A percentile compares a stretch with the other conserved stretches of the same genome.
These are phyloP conservation scores for Neurospora sp. DNA, from an alignment of 495 filamentous ascomycete genomes.

Conservation along the genomic window DNA sequence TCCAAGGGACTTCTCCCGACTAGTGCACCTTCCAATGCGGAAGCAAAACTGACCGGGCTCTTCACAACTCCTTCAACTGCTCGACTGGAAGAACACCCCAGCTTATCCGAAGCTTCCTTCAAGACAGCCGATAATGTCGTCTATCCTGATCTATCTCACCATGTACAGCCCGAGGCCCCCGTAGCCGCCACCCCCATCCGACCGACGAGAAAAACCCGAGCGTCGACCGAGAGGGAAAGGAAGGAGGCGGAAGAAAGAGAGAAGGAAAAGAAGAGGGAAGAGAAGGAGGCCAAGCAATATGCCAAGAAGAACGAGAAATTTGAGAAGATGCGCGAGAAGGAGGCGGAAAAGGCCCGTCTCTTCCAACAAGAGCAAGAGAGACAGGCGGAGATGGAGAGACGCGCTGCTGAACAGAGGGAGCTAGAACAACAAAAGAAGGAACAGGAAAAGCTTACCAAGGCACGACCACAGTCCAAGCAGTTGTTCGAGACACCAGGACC, in stretches of 20 bases:
- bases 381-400: slow-evolving; percentile 39
- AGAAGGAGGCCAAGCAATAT: slow-evolving; percentile 33
- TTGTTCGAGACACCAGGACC: slow-evolving; percentile 18
- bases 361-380: slow-evolving; percentile 53
- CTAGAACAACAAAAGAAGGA: slow-evolving; percentile 18
- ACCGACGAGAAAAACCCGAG: slow-evolving; percentile 49
- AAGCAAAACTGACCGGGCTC: slow-evolving; percentile 51
- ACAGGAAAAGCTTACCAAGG: slow-evolving; percentile 5
- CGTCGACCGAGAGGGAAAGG: slow-evolving; percentile 60
- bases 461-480: slow-evolving; percentile 2
- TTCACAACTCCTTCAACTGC: slow-evolving; percentile 29
- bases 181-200: slow-evolving; percentile 29
- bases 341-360: slow-evolving; percentile 51
- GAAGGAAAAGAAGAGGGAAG: slow-evolving; percentile 46
- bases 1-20: slow-evolving; percentile 76
- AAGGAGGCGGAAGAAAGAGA: slow-evolving; percentile 54
- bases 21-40: slow-evolving; percentile 66
- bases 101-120: slow-evolving; percentile 30
- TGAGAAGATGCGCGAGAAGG: slow-evolving; percentile 44
- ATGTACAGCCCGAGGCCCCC: slow-evolving; percentile 16
- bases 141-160: slow-evolving; percentile 36
- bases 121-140: slow-evolving; percentile 23
- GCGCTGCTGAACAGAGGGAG: slow-evolving; percentile 32
- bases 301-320: slow-evolving; percentile 47
- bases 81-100: slow-evolving; percentile 23